phyloP scores from a whole-genome alignment of 768 basidiomycete species.

The Butyriboletus loyo region DNA sequence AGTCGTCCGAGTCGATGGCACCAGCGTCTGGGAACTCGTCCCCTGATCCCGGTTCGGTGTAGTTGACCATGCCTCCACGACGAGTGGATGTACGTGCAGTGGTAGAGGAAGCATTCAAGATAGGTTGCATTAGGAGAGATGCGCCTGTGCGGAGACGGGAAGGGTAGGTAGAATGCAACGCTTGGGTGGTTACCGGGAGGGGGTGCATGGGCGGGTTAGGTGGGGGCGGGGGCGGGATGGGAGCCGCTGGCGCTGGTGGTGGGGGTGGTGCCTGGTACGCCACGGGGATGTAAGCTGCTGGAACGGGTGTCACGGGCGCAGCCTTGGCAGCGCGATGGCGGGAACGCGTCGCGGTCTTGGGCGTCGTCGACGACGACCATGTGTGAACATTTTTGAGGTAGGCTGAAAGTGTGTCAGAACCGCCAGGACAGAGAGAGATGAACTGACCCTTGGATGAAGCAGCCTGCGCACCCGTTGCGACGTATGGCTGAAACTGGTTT shows the following conservation, averaged over 20 bases:
- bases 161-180: constrained; percentile 76
- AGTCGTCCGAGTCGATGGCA: constrained; percentile 80
- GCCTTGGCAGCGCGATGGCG: constrained; percentile 36
- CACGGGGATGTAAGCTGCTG: constrained; percentile 35
- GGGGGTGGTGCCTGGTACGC: constrained; percentile 37
- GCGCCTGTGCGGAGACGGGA: constrained; percentile 89
- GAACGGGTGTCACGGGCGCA: constrained; percentile 37
- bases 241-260: constrained; percentile 27
- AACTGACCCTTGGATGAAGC: constrained; percentile 29
- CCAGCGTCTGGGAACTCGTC: constrained; percentile 82
- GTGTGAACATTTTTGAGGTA: constrained; percentile 70
- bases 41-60: constrained; percentile 80
- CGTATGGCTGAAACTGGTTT: constrained; percentile 35
- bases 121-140: constrained; percentile 88
- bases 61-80: constrained; percentile 75
- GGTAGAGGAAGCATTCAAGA: constrained; percentile 45
- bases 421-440: not conserved
- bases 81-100: constrained; percentile 48
- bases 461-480: constrained; percentile 28
- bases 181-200: constrained; percentile 65
- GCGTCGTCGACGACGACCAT: constrained; percentile 61
- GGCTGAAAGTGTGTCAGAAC: constrained; percentile 34
- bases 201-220: constrained; percentile 54
- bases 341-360: constrained; percentile 39
- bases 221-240: constrained; percentile 29